Evolutionary conservation across 108 stramenopile species (phyloP), one percentile per base, ranked within the genome.

Genomic region (Cyclotella kingstonii): DNA sequence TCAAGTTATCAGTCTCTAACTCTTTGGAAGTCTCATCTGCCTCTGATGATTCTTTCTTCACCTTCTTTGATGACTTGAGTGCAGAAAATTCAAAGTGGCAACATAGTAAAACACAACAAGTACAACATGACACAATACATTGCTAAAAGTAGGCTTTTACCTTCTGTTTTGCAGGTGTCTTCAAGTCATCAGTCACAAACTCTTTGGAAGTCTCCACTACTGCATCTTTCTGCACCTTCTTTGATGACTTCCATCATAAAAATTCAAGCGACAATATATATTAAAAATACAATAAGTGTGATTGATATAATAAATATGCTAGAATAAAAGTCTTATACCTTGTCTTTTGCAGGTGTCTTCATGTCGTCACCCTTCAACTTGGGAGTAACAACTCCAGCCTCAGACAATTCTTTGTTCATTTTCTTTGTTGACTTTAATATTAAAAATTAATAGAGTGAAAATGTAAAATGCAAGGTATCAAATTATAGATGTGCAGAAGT

Each of bases 31-130:
- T 39, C 2, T 56, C 39, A 14, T 40, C 39, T 40, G 15, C 39
- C 2, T 77, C 71, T 27, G 73, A 60, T 29, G 77, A 59, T 21
- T 84, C 73, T 64, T 85, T 81, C 70, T 80, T 68, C 30, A 79
- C 68, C 48, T 42, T 57, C 35, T 66, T 81, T 84, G 12, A 56
- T 63, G 17, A 66, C 56, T 49, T 80, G n/a, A n/a, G n/a, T n/a
- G n/a, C n/a, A n/a, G n/a, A n/a, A n/a, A n/a, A n/a, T n/a, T n/a
- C 15, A 26, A n/a, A n/a, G n/a, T n/a, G n/a, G n/a, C n/a, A n/a
- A n/a, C n/a, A n/a, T n/a, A n/a, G n/a, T n/a, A n/a, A n/a, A n/a
- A n/a, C n/a, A n/a, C n/a, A n/a, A n/a, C n/a, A n/a, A n/a, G n/a
- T n/a, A n/a, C n/a, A n/a, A n/a, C n/a, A n/a, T n/a, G n/a, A n/a